phyloP scores from a whole-genome alignment of 2,329 filamentous ascomycete genomes.

The Hypoxylon sp. region DNA sequence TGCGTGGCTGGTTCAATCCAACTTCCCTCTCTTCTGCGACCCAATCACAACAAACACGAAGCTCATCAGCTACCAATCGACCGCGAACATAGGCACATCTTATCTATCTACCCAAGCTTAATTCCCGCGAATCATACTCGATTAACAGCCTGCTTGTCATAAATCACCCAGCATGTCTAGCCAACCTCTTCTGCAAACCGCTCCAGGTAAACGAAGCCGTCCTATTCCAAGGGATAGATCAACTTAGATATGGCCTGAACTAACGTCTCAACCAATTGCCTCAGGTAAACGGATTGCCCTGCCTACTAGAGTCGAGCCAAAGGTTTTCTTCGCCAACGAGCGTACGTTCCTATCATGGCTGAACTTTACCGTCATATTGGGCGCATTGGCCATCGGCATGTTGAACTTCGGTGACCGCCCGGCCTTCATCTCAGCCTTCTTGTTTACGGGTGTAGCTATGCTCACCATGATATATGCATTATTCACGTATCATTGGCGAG shows the following conservation, averaged over 20 bases:
- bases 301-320: constrained; percentile 97
- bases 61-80: constrained; percentile 20
- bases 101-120: constrained; percentile 22
- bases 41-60: constrained; percentile 34
- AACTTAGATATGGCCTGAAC: constrained; percentile 26
- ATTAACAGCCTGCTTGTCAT: constrained; percentile 6
- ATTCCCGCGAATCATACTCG: constrained; percentile 19
- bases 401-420: constrained; percentile 97
- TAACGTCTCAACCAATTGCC: constrained; percentile 29
- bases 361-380: constrained; percentile 99
- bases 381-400: constrained; percentile 94
- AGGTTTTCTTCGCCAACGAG: constrained; percentile 99
- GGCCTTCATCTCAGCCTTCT: constrained; percentile 91
- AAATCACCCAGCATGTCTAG: constrained; percentile 78
- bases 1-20: constrained; percentile 19
- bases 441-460: constrained; percentile 96
- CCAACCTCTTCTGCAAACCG: constrained; percentile 94
- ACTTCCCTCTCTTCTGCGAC: constrained; percentile 15
- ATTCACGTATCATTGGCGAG: constrained; percentile 96
- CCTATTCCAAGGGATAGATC: constrained; percentile 5
- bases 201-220: constrained; percentile 75
- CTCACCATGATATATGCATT: constrained; percentile 95
- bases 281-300: constrained; percentile 98
- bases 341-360: constrained; percentile 99
- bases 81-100: constrained; percentile 10